These are phyloP conservation scores for Solanum etuberosum DNA, from an alignment of 257 asterid species.

Conservation along the genomic window DNA sequence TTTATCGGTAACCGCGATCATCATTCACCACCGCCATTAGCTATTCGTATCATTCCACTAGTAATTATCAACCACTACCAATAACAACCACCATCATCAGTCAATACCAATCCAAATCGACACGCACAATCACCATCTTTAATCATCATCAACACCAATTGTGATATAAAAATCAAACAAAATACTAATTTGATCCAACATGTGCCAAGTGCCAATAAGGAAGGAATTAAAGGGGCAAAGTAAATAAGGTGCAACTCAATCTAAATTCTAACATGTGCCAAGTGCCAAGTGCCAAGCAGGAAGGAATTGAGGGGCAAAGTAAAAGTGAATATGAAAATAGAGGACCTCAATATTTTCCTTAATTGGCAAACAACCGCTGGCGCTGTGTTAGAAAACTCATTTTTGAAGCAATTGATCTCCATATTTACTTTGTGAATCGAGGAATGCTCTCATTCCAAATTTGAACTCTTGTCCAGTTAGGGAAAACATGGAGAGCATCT, in stretches of 20 bases:
- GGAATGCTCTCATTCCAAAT: neutral
- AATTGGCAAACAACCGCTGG: neutral
- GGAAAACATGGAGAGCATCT: conserved; percentile 37
- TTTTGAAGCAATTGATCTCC: neutral
- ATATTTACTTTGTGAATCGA: neutral
- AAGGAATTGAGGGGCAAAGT: neutral
- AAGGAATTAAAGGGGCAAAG: no score
- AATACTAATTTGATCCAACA: no score
- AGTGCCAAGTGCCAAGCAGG: neutral
- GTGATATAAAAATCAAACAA: no score
- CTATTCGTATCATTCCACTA: neutral
- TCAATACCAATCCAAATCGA: neutral
- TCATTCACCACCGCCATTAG: neutral
- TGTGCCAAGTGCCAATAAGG: no score
- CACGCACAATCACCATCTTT: neutral
- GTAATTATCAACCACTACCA: neutral
- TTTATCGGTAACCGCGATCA: neutral
- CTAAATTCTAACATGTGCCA: neutral
- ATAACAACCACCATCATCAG: neutral
- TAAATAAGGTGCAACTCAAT: no score
- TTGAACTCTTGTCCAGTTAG: neutral
- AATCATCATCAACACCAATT: no score
- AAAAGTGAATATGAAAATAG: neutral
- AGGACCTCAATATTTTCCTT: neutral
- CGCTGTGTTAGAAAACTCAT: neutral